Base-by-base conservation (phyloP, 345 rosid species). In the Syzygium grande region DNA sequence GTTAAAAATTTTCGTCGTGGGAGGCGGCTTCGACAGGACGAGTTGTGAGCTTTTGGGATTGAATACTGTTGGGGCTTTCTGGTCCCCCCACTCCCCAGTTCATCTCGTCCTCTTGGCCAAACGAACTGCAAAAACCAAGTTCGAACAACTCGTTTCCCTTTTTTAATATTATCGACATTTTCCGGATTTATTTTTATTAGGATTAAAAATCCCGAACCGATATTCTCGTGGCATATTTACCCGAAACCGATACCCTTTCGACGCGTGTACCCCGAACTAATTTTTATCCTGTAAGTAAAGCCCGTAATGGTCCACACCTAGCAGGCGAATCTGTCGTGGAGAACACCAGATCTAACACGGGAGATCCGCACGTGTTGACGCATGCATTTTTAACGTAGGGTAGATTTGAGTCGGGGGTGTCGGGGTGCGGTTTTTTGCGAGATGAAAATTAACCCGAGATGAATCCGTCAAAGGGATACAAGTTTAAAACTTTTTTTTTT, bases 401-500 rank as follows among this genome's bases (percentile, higher is more conserved):
- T 73, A 10, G 43, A 34, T 68, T 34, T 9, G 23, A 12, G 6
- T 9, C 11, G 21, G 10, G 80, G 46, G 19, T 11, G 17, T 38
- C 3, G 14, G 10, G 25, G 9, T 0, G 6, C 3, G 2, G 9
- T 34, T 73, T 4, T 17, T 19, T 2, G 14, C 2, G 49, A 38
- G 12, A 1, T 9, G n/a, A 56, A 56, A 56, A 56, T 55, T 22
- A 55, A 1, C 11, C 2, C 2, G 4, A 55, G 11, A 14, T 9
- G 54, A 52, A 13, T 52, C 6, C 6, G 14, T 52, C 17, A 3
- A 13, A 15, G 16, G 17, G 54, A 52, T 52, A 23, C 3, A 6
- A n/a, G 5, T 10, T 56, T 23, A 6, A 21, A 55, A 55, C n/a
- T n/a, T n/a, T n/a, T n/a, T 55, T 55, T 21, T 7, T 21, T 6